Base-by-base conservation (phyloP, 176 grass and related monocot genomes). In the Bonia amplexicaulis region DNA sequence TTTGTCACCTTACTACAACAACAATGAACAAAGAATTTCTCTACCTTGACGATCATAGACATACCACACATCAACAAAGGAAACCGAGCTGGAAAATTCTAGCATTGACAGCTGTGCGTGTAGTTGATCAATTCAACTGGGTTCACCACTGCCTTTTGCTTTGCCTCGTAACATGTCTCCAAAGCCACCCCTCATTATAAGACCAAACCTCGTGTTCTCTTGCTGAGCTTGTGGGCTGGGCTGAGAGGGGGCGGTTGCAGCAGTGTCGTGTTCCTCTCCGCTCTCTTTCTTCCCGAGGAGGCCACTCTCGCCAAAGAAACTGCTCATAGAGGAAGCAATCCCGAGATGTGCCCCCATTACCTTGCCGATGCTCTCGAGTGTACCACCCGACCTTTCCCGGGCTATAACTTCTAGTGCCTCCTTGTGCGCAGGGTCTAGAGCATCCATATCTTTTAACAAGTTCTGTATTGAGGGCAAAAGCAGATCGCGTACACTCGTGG, bases 361-460 rank as follows among this genome's bases (percentile, higher is more conserved):
- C 80, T 95, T 98, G 45, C 91, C 90, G 78, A 95, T 87, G 80
- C 85, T 95, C 78, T 95, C 96, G 7, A 98, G 87, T 45, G 89
- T 87, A 54, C 89, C 89, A 62, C 88, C 93, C 19, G 93, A 95
- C 78, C 96, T 87, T 86, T 98, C 96, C 60, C 82, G 89, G 62
- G 84, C 64, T 79, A 95, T 94, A 55, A 98, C 84, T 92, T 95
- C 96, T 45, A 98, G 61, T 88, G 93, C 96, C 76, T 98, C 96
- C 82, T 98, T 98, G 69, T 98, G 96, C 7, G 93, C 93, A 80
- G 93, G 93, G 88, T 98, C 93, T 57, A 95, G 88, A 84, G 91
- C 83, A 90, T 98, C 96, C 6, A 80, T 64, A 78, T 95, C 96
- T 77, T 90, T 94, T 69, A 98, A 80, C 46, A 98, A 68, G 78